Evolutionary conservation across 163 green algal species (phyloP), one percentile per base, ranked within the genome.

Genomic region (Scenedesmus sp.): DNA sequence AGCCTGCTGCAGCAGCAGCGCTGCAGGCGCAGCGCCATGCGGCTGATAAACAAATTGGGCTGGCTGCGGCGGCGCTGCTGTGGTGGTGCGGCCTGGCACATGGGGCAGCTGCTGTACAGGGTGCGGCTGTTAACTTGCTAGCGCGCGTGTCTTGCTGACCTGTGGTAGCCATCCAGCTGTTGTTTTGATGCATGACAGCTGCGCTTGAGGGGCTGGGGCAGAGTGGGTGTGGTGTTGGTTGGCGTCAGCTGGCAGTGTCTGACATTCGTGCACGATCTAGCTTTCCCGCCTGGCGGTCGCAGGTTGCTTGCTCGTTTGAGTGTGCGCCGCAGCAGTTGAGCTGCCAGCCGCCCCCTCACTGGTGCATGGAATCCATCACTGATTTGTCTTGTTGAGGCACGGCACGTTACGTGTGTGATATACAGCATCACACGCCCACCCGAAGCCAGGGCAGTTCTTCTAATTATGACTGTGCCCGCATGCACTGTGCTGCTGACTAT

Each of bases 401-500:
- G 76, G 76, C 76, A 57, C 87, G 86, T 74, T 62, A 60, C 3
- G 73, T 84, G 87, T 90, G 85, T 91, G 87, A 91, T 91, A 90
- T 70, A 57, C 86, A 85, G 54, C 87, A 85, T 91, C 87, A 91
- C 87, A 91, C 87, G 23, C 64, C n/a, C 23, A 85, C 59, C 55
- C 60, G 55, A 79, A 85, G 87, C 55, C 74, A 85, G 55, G 56
- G 56, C 62, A 73, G 70, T 34, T 60, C 55, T 6, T 12, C 70
- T 91, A 91, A 91, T 62, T 91, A 90, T 90, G 86, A 83, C 87
- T 76, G 23, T 60, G 87, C 70, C 73, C 23, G 67, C 87, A 91
- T 91, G 87, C 87, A 91, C 73, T 91, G 67, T 90, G 86, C 86
- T 90, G 86, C 64, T 91, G 87, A 90, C 86, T 66, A 90, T 70